Evolutionary conservation across 495 filamentous ascomycete genomes (phyloP).

Genomic region (Cercophora samala): DNA sequence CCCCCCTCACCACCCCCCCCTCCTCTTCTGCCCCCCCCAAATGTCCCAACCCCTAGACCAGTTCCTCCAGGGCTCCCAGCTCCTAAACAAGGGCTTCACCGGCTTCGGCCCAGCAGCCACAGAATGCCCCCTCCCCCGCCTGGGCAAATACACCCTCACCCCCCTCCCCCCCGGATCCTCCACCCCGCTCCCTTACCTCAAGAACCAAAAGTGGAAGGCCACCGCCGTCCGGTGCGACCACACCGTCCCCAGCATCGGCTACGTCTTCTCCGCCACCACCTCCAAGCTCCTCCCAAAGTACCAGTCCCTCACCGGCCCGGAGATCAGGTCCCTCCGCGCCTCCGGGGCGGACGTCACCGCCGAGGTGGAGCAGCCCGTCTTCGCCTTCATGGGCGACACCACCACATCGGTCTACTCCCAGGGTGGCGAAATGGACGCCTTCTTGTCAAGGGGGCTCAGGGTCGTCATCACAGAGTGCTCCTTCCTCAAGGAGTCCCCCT

Average conservation of each 20-base stretch:
- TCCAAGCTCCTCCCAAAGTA: slow-evolving; percentile 30
- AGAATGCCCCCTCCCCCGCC: too few species aligned
- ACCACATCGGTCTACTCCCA: slow-evolving; percentile 26
- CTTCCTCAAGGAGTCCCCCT: slow-evolving; percentile 28
- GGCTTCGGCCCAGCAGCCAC: not conserved
- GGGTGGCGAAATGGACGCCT: slow-evolving; percentile 14
- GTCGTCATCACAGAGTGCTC: slow-evolving; percentile 43
- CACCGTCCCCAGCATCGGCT: slow-evolving; percentile 38
- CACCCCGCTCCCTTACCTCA: not conserved
- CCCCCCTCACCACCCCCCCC: slow-evolving; percentile 30
- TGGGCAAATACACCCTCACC: not conserved
- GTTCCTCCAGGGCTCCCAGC: slow-evolving; percentile 30
- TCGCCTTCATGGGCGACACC: slow-evolving; percentile 41
- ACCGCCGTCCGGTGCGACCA: slow-evolving; percentile 37
- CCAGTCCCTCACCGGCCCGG: slow-evolving; percentile 14
- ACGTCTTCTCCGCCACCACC: slow-evolving; percentile 34
- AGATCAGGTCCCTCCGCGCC: too few species aligned
- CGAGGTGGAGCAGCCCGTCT: slow-evolving; percentile 30
- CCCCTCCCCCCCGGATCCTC: not conserved
- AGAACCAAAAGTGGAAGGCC: slow-evolving; percentile 24
- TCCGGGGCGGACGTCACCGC: slow-evolving; percentile 29
- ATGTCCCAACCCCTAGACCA: slow-evolving; percentile 30
- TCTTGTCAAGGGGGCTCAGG: slow-evolving; percentile 26
- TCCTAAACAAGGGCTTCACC: slow-evolving; percentile 32
- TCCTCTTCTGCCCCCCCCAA: slow-evolving; percentile 35